Evolutionary conservation across 2,329 filamentous ascomycete genomes (phyloP).

Genomic region (Plenodomus lindquistii): DNA sequence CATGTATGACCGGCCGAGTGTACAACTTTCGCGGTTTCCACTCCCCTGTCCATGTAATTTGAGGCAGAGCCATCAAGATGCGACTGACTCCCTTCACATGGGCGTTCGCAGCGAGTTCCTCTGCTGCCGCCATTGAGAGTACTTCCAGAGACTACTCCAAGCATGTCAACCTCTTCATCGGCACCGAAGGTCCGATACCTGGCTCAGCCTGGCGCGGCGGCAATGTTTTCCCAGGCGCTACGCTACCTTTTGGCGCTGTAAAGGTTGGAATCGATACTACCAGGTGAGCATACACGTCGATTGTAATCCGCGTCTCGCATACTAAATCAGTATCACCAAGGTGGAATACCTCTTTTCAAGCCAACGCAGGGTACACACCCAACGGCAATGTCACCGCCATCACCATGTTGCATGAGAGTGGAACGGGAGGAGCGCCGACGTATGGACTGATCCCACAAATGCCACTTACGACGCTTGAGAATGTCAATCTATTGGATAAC

Average conservation of each 20-base stretch:
- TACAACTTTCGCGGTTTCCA: too few species aligned
- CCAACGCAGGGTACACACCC: slow-evolving; percentile 31
- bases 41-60: too few species aligned
- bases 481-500: slow-evolving; percentile 47
- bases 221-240: slow-evolving; percentile 40
- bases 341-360: slow-evolving; percentile 17
- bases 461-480: slow-evolving; percentile 49
- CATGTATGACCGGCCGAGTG: too few species aligned
- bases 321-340: slow-evolving; percentile 30
- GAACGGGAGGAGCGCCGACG: slow-evolving; percentile 69
- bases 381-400: slow-evolving; percentile 42
- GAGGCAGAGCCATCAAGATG: not conserved
- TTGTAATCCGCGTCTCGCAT: not conserved
- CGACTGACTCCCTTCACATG: not conserved
- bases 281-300: slow-evolving; percentile 22
- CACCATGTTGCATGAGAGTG: slow-evolving; percentile 42
- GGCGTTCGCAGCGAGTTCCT: not conserved
- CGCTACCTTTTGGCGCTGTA: slow-evolving; percentile 40
- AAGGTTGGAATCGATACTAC: slow-evolving; percentile 43
- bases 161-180: slow-evolving; percentile 57
- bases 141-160: slow-evolving; percentile 38
- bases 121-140: not conserved
- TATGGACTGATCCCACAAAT: slow-evolving; percentile 66
- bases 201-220: slow-evolving; percentile 50
- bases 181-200: slow-evolving; percentile 51